phyloP scores from a whole-genome alignment of 1,139 yeast species.

The Scheffersomyces segobiensis region DNA sequence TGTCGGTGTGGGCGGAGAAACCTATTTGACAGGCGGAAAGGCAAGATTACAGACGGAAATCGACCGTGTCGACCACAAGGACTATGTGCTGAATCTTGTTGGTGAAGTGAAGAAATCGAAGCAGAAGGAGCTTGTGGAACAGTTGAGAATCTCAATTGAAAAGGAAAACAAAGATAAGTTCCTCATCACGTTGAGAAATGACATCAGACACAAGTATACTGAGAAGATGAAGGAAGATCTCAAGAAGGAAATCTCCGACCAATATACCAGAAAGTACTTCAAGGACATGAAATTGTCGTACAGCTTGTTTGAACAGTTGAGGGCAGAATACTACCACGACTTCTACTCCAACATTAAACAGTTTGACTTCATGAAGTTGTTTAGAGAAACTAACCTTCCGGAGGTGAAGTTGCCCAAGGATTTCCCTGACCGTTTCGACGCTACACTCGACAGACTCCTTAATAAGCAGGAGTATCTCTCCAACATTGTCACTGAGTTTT shows the following conservation, averaged over 20 bases:
- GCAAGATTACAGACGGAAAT: conserved; percentile 4
- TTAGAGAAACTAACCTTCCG: background rate
- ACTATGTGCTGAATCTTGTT: conserved; percentile 8
- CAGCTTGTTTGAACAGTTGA: conserved; percentile 22
- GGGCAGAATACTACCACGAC: conserved; percentile 18
- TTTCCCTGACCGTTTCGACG: background rate
- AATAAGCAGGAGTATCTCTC: background rate
- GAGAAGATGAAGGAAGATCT: conserved; percentile 18
- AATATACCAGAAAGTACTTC: conserved; percentile 22
- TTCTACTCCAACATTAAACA: conserved; percentile 18
- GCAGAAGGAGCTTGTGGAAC: conserved; percentile 15
- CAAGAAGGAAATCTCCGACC: conserved; percentile 14
- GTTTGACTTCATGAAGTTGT: conserved; percentile 3
- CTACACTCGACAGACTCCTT: background rate
- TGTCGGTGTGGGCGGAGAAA: background rate
- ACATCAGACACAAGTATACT: conserved; percentile 10
- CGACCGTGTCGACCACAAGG: conserved; percentile 10
- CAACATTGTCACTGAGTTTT: conserved; percentile 2
- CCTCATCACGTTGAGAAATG: conserved; percentile 12
- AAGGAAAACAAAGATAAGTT: conserved; percentile 12
- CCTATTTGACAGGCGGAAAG: background rate
- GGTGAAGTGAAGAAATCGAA: conserved; percentile 16
- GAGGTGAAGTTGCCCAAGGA: background rate
- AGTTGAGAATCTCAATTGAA: conserved; percentile 15
- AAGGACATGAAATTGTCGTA: conserved; percentile 18